These are phyloP conservation scores for Lathyrus aphaca DNA, from an alignment of 306 rosid genomes.

Conservation along the genomic window DNA sequence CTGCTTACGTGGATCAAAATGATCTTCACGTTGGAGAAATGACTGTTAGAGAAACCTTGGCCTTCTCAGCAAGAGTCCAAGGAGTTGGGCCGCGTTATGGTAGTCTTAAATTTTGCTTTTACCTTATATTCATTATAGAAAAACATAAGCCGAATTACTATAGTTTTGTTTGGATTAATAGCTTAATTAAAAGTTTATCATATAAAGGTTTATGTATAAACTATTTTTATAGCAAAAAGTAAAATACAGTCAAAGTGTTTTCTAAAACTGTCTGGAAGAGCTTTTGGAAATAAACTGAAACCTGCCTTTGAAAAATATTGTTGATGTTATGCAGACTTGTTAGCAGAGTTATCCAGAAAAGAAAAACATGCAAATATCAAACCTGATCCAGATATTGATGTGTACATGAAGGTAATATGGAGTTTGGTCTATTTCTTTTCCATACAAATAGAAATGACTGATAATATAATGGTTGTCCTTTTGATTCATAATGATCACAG, in stretches of 20 bases:
- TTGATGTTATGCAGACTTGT: constrained; percentile 50
- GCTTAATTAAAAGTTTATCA: background rate
- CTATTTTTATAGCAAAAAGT: background rate
- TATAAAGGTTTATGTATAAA: background rate
- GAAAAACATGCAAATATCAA: constrained; percentile 44
- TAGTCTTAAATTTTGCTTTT: constrained; percentile 33
- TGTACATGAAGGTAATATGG: constrained; percentile 65
- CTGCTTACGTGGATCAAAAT: constrained; percentile 76
- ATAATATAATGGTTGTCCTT: constrained; percentile 24
- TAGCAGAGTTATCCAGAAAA: constrained; percentile 67
- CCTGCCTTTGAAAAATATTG: background rate
- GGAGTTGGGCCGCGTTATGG: constrained; percentile 78
- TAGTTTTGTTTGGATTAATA: background rate
- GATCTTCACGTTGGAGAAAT: constrained; percentile 75
- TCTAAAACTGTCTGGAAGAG: background rate
- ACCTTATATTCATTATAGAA: background rate
- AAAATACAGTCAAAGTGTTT: background rate
- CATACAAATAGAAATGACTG: constrained; percentile 15
- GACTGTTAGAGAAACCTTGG: constrained; percentile 85
- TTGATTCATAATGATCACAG: constrained; percentile 47
- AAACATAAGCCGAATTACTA: background rate
- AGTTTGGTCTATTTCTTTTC: constrained; percentile 16
- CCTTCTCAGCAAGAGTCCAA: constrained; percentile 86
- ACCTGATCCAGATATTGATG: constrained; percentile 71
- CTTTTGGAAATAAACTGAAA: background rate